Percentiles rank a stretch among this genome's conserved stretches.
These are phyloP conservation scores for Leccinum disarticulatum DNA, from an alignment of 768 basidiomycete species.

Conservation along the genomic window DNA sequence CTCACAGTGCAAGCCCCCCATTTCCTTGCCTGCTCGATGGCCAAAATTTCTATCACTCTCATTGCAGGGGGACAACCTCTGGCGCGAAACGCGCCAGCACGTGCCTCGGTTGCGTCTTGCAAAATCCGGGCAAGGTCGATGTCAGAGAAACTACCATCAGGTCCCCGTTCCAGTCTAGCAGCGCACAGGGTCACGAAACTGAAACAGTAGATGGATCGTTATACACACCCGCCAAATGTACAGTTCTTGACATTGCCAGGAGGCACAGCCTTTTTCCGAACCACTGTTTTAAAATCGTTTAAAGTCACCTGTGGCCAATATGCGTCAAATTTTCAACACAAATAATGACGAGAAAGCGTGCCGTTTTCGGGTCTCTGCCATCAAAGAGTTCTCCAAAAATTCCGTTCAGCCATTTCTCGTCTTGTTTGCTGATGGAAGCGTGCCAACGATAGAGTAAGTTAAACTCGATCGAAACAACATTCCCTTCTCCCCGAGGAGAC, in stretches of 20 bases:
- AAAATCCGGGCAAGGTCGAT: conserved; percentile 61
- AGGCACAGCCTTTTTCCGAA: conserved; percentile 13
- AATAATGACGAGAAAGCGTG: conserved; percentile 17
- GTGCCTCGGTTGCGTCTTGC: conserved; percentile 56
- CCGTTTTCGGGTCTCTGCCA: conserved; percentile 40
- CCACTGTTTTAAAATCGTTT: conserved; percentile 19
- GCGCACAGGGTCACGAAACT: not conserved
- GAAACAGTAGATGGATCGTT: not conserved
- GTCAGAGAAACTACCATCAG: conserved; percentile 57
- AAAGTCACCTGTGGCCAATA: conserved; percentile 19
- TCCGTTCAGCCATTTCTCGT: conserved; percentile 54
- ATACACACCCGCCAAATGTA: conserved; percentile 50
- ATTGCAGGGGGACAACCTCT: conserved; percentile 64
- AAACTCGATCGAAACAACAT: conserved; percentile 76
- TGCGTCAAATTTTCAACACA: not conserved
- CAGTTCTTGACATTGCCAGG: conserved; percentile 40
- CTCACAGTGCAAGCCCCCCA: conserved; percentile 78
- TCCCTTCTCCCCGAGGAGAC: conserved; percentile 67
- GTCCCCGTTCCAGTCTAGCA: conserved; percentile 49
- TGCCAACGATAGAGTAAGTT: conserved; percentile 65
- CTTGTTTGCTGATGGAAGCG: conserved; percentile 52
- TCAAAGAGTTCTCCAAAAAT: conserved; percentile 47
- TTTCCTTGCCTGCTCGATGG: conserved; percentile 60
- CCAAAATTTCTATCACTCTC: conserved; percentile 66
- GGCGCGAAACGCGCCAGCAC: conserved; percentile 65